Conservation (phyloP, 805 yeast genomes). For the Pichia kluyveri region DNA sequence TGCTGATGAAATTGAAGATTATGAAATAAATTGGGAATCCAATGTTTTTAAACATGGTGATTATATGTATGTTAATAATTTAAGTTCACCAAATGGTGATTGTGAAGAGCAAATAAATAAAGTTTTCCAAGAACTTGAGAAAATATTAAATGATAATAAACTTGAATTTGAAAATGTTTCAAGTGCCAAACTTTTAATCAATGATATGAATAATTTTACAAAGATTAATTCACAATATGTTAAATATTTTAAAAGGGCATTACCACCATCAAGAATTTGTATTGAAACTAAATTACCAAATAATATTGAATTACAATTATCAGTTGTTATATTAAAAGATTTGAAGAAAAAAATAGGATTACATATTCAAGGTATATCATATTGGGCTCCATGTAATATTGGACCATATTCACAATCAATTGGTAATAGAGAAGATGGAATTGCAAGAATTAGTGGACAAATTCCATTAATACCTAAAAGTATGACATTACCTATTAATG, state of each 20-base stretch:
- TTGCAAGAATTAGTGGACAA: conserved; percentile 77
- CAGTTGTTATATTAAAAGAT: conserved; percentile 42
- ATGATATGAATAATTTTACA: conserved; percentile 57
- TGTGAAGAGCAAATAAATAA: conserved; percentile 38
- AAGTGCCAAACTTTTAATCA: conserved; percentile 50
- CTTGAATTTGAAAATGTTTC: conserved; percentile 41
- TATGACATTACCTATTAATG: conserved; percentile 41
- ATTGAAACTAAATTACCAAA: conserved; percentile 48
- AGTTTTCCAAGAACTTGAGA: conserved; percentile 37
- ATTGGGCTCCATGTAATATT: conserved; percentile 98
- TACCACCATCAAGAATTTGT: conserved; percentile 88
- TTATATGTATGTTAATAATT: conserved; percentile 35
- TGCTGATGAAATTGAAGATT: too few relatives aligned
- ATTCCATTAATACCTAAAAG: conserved; percentile 72
- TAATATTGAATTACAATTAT: conserved; percentile 39
- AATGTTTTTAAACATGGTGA: conserved; percentile 19
- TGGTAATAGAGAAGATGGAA: conserved; percentile 36
- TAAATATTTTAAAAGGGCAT: conserved; percentile 42
- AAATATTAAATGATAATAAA: conserved; percentile 23
- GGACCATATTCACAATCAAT: conserved; percentile 95
- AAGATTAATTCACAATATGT: conserved; percentile 55
- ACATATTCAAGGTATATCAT: conserved; percentile 87
- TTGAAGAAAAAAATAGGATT: conserved; percentile 48
- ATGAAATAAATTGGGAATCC: background rate
- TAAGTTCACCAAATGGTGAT: conserved; percentile 24